Conservation (phyloP, 2,329 filamentous ascomycete genomes). For the Berkeleyomyces basicola region DNA sequence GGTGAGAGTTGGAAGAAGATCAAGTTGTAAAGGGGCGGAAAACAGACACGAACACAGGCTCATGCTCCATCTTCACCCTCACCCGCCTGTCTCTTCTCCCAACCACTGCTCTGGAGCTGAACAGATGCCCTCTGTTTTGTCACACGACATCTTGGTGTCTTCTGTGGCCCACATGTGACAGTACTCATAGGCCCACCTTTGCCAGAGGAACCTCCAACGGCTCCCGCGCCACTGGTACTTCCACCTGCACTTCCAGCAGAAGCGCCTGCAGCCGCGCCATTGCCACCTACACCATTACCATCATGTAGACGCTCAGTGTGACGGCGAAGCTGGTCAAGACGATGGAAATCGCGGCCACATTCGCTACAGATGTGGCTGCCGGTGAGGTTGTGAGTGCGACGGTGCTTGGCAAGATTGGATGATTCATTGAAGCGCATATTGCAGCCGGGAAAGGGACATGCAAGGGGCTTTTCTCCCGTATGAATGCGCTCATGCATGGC, state of each 20-base stretch:
- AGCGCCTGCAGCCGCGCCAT: not conserved
- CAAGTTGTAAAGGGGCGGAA: not conserved
- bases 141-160: not conserved
- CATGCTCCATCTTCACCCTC: not conserved
- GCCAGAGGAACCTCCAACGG: not conserved
- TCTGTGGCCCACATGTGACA: not conserved
- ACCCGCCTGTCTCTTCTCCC: not conserved
- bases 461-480: slow-evolving; percentile 45
- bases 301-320: slow-evolving; percentile 23
- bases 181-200: not conserved
- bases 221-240: not conserved
- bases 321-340: slow-evolving; percentile 43
- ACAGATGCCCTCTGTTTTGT: not conserved
- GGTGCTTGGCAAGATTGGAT: slow-evolving; percentile 50
- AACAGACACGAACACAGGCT: not conserved
- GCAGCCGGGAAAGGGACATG: slow-evolving; percentile 35
- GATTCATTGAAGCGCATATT: slow-evolving; percentile 45
- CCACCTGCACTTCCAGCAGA: not conserved
- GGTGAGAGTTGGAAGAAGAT: not conserved
- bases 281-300: slow-evolving; percentile 10
- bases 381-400: slow-evolving; percentile 40
- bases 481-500: slow-evolving; percentile 53
- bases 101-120: not conserved
- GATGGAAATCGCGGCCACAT: slow-evolving; percentile 41
- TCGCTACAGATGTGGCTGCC: slow-evolving; percentile 34